Percentiles rank a stretch among this genome's conserved stretches.
Conservation (phyloP, 2,329 filamentous ascomycete genomes). For the Colletotrichum caudatum region DNA sequence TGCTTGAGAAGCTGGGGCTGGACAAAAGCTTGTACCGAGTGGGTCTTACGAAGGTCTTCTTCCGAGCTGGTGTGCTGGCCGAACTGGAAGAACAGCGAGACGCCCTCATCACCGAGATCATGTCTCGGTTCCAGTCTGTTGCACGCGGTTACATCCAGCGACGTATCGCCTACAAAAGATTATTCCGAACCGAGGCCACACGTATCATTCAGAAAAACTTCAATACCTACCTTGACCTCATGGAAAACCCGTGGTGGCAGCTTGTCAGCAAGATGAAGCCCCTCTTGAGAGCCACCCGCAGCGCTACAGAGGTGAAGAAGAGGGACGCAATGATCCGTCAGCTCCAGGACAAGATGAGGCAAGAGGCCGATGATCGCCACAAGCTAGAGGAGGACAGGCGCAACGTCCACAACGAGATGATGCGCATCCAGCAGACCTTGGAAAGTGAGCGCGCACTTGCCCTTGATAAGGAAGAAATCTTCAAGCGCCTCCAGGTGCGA, state of each 20-base stretch:
- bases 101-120: constrained; percentile 90
- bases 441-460: constrained; percentile 97
- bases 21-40: constrained; percentile 91
- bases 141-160: constrained; percentile 91
- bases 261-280: constrained; percentile 96
- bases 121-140: constrained; percentile 91
- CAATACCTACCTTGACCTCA: constrained; percentile 88
- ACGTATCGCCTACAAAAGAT: constrained; percentile 88
- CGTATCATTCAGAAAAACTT: constrained; percentile 96
- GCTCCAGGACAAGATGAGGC: constrained; percentile 84
- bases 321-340: constrained; percentile 93
- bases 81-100: constrained; percentile 97
- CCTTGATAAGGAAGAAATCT: constrained; percentile 98
- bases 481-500: constrained; percentile 92
- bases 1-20: constrained; percentile 88
- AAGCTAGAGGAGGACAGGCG: constrained; percentile 92
- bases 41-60: constrained; percentile 97
- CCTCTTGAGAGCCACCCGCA: constrained; percentile 89
- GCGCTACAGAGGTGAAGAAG: constrained; percentile 93
- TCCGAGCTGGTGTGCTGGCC: constrained; percentile 93
- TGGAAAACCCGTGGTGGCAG: constrained; percentile 97
- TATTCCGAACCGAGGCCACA: constrained; percentile 95
- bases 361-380: constrained; percentile 79
- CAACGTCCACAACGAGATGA: constrained; percentile 86
- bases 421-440: constrained; percentile 90